Evolutionary conservation across 768 basidiomycete genomes (phyloP), one percentile per base, ranked within the genome.

Genomic region (Rhodosporidiobolus odoratus): DNA sequence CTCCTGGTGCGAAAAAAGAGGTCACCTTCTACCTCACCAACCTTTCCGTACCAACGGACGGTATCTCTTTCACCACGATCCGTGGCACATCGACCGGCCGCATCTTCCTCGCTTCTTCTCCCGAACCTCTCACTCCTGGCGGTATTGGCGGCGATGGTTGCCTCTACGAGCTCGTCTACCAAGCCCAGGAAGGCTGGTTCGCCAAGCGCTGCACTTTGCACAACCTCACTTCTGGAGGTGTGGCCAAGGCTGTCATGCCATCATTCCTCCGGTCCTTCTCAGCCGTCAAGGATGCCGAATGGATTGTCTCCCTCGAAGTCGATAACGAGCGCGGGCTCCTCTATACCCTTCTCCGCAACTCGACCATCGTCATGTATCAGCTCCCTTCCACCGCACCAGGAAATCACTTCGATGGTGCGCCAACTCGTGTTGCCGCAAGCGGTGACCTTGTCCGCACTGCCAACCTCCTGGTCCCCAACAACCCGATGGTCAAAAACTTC

Each of bases 21-120:
- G 86, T 96, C 79, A 89, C 88, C 73, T 85, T 98, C 69, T 97
- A 91, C 81, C 88, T 89, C 64, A 94, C 93, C 35, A 92, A 94
- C 79, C 85, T 96, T 79, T 84, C 86, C 5, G 83, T 91, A 43
- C 80, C 86, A 4, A 87, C 88, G 19, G 91, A 92, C 69, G 79
- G 77, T 32, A 84, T 91, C 65, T 87, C 91, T 77, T 94, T 98
- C 91, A 82, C 85, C 6, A 88, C 88, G 52, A 89, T 96, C 57
- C 83, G 85, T 65, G 91, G 90, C 12, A 91, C 89, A 2, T 77
- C 82, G 34, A 86, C 88, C 45, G 95, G 95, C 53, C 84, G 93
- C 63, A 92, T 96, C 71, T 94, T 98, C 81, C 90, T 95, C 89
- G 85, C 85, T 61, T 66, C 69, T 10, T 59, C 65, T 6, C 69